Base-by-base conservation (phyloP, 441 rosid species). In the Raphanus hybrid region DNA sequence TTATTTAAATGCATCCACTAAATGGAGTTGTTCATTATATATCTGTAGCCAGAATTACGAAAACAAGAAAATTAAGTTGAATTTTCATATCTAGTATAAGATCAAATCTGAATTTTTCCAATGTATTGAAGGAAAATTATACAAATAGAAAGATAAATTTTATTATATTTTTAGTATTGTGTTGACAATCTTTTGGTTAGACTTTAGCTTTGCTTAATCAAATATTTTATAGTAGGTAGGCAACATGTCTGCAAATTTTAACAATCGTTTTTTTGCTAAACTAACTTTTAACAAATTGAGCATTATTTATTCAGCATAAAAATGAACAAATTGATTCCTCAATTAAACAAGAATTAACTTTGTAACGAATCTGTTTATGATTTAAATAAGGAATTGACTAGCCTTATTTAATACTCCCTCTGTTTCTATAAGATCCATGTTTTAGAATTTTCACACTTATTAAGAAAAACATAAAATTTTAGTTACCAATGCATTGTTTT, bases 1-100 rank as follows among this genome's bases (percentile, higher is more conserved):
- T 6, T 41, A 3, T 48, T 43, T 67, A 32, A 43, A 67, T 67
- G 59, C 50, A 45, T 48, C 62, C 2, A 15, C 16, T 29, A 6
- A 34, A 15, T 23, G 45, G 64, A 69, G 69, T 62, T 69, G 23
- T 61, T 60, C 14, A 23, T n/a, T 10, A 26, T 37, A 60, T 67
- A 67, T 16, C 18, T 67, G 54, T 59, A 18, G 52, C 5, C 60
- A 59, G n/a, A 67, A 41, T 15, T 67, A 34, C 50, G 43, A 32
- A 67, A 29, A 26, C 29, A 45, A 6, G 14, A 32, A 48, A 50
- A 4, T 2, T 4, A 26, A 4, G 63, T 6, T 64, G 20, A 67
- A 20, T 35, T 45, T 11, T 52, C 27, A n/a, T 35, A 37, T 55
- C 32, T 0, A 54, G 11, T 16, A 18, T 9, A 18, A 55, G 23